Evolutionary conservation across 257 asterid species (phyloP).

Genomic region (Nicotiana otophora): DNA sequence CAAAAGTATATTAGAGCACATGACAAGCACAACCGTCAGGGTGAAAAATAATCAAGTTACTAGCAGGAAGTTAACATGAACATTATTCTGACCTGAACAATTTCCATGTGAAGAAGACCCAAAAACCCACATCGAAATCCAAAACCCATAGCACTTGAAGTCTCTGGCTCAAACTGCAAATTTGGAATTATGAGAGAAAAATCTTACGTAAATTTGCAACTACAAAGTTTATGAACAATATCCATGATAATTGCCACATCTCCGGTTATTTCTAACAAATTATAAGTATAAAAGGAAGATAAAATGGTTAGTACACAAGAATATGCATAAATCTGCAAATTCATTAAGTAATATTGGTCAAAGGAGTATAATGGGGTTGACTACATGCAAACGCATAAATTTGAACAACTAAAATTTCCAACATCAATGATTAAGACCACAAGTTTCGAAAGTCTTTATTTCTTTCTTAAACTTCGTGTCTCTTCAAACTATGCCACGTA

Average conservation of each 20-base stretch:
- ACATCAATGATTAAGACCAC: not conserved
- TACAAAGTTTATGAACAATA: not conserved
- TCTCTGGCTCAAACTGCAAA: constrained; percentile 84
- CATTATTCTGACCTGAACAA: constrained; percentile 69
- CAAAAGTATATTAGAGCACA: constrained; percentile 17
- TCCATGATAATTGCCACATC: not conserved
- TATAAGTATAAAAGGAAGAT: not conserved
- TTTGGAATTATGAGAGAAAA: not conserved
- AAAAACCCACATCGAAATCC: constrained; percentile 99
- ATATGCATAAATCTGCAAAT: constrained; percentile 1
- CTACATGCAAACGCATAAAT: not conserved
- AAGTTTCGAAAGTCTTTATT: no score
- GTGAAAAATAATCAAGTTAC: constrained; percentile 15
- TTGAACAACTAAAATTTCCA: not conserved
- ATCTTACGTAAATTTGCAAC: not conserved
- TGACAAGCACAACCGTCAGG: not conserved
- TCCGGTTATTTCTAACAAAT: not conserved
- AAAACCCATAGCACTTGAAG: constrained; percentile 99
- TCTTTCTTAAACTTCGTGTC: no score
- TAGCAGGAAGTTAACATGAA: constrained; percentile 11
- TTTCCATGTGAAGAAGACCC: constrained; percentile 99
- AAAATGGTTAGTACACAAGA: not conserved
- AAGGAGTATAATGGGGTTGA: not conserved
- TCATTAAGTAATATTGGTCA: not conserved
- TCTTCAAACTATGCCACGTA: no score